Evolutionary conservation across 1,284 basidiomycete species (phyloP).

Genomic region (Fistulinella staudtii): DNA sequence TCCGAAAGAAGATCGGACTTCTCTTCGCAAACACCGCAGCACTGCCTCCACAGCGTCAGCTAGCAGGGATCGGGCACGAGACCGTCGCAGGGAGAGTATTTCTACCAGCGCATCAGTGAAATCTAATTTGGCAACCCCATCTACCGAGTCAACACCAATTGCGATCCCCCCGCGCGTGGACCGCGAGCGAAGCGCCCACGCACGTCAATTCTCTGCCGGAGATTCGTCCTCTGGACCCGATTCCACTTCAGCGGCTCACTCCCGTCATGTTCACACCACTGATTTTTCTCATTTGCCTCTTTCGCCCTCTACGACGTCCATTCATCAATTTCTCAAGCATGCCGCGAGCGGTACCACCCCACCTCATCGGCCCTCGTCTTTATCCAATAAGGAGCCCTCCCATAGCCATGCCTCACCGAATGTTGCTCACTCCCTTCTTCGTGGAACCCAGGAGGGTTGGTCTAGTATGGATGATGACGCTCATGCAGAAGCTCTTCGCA

Average conservation of each 20-base stretch:
- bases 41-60: slow-evolving; percentile 52
- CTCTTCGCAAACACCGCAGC: slow-evolving; percentile 67
- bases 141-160: slow-evolving; percentile 24
- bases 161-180: slow-evolving; percentile 32
- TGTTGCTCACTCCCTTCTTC: slow-evolving; percentile 74
- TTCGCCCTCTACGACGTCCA: slow-evolving; percentile 80
- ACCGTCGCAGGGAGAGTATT: slow-evolving; percentile 62
- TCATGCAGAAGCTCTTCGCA: slow-evolving; percentile 88
- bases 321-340: slow-evolving; percentile 76
- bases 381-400: slow-evolving; percentile 41
- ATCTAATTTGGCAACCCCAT: slow-evolving; percentile 17
- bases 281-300: slow-evolving; percentile 88
- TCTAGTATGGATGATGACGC: slow-evolving; percentile 80
- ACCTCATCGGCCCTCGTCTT: slow-evolving; percentile 40
- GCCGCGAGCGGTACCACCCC: slow-evolving; percentile 47
- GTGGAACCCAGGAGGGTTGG: slow-evolving; percentile 83
- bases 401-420: slow-evolving; percentile 50
- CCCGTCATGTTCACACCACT: slow-evolving; percentile 59
- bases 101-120: slow-evolving; percentile 42
- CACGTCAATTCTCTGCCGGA: slow-evolving; percentile 61
- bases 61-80: slow-evolving; percentile 47
- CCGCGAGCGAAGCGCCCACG: slow-evolving; percentile 41
- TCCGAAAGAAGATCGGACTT: slow-evolving; percentile 46
- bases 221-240: slow-evolving; percentile 61
- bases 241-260: slow-evolving; percentile 38